Evolutionary conservation across 176 grass and related monocot species (phyloP).

Genomic region (barley (Hordeum vulgare)): DNA sequence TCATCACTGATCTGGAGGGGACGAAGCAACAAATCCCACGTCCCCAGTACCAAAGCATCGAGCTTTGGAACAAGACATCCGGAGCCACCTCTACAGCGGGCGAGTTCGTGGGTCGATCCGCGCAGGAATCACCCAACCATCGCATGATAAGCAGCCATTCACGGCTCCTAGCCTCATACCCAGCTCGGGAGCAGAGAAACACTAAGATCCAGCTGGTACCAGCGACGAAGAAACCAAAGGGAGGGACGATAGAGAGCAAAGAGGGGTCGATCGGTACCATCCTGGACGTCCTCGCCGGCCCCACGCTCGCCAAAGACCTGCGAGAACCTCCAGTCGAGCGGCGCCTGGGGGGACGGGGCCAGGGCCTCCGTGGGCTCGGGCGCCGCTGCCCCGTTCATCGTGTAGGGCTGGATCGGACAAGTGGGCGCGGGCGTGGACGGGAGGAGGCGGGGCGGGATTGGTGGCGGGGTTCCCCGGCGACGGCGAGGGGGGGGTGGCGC

Average conservation of each 20-base stretch:
- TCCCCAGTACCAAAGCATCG: background rate
- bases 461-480: background rate
- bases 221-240: conserved; percentile 10
- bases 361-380: conserved; percentile 28
- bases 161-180: background rate
- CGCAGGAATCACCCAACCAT: background rate
- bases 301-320: conserved; percentile 86
- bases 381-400: conserved; percentile 34
- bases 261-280: conserved; percentile 60
- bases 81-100: background rate
- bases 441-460: conserved; percentile 7
- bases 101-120: conserved; percentile 24
- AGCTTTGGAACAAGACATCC: conserved; percentile 14
- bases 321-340: conserved; percentile 79
- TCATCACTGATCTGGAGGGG: conserved; percentile 12
- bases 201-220: conserved; percentile 37
- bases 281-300: conserved; percentile 79
- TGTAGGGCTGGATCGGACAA: conserved; percentile 27
- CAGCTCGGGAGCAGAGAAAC: conserved; percentile 13
- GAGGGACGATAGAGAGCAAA: background rate
- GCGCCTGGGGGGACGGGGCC: conserved; percentile 30
- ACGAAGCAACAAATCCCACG: conserved; percentile 1
- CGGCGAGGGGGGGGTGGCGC: background rate
- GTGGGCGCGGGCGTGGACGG: background rate
- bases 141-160: background rate